Evolutionary conservation across 2,329 filamentous ascomycete genomes (phyloP), one percentile per base, ranked within the genome.

Genomic region (Colletotrichum sp.): DNA sequence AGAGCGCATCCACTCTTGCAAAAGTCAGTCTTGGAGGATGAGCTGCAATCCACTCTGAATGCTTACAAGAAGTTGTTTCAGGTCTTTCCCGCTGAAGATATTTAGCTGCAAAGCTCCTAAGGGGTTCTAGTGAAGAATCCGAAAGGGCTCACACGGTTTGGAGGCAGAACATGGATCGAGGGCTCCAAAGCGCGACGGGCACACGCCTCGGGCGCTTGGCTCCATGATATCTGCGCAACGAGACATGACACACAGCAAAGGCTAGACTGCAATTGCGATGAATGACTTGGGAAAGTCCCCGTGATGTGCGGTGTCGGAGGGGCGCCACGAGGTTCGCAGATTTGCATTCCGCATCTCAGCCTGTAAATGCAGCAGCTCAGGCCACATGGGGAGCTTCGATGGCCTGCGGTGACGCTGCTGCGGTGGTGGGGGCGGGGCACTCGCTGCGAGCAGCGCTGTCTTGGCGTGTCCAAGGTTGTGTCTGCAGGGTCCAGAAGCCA

Each of bases 331-430:
- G 43, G 34, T 18, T 38, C 24, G 27, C 57, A 66, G 4, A 11
- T 54, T 27, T 8, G 16, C n/a, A 51, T 21, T 51, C 43, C 43
- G n/a, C 38, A 16, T 12, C 18, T 15, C 33, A 38, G 43, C 72
- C 72, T 72, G 69, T 74, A 58, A 69, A 69, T 68, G 54, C 51
- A 54, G 43, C 59, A 36, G 16, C 58, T 61, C 64, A 34, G 72
- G 62, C 71, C 75, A 73, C 74, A 75, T 69, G 76, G 72, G 55
- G 21, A 70, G 54, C 67, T 62, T 70, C 31, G 33, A 21, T 73
- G 71, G 71, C 55, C 58, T 29, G 15, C 54, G 13, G n/a, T 51
- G 54, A 27, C 55, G 27, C 55, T 65, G 71, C 36, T 21, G 38
- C 61, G 33, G 54, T 36, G 31, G 61, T 34, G 61, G 59, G 54